Percentiles rank a stretch among this genome's conserved stretches.
phyloP scores from a whole-genome alignment of 2,329 filamentous ascomycete species.

The Dothistroma septosporum region DNA sequence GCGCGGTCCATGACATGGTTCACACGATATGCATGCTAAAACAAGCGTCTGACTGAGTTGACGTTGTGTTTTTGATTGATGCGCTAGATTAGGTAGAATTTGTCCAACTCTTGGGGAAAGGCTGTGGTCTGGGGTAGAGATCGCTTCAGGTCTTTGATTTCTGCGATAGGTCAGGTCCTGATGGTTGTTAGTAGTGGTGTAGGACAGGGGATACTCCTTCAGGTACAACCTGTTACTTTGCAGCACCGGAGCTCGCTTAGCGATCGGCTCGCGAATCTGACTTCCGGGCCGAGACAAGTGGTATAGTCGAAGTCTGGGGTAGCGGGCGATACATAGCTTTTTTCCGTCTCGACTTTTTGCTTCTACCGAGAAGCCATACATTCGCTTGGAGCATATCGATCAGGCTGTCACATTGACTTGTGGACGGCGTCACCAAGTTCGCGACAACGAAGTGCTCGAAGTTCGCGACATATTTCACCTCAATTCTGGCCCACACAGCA shows the following conservation, averaged over 20 bases:
- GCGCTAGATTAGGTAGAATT: background rate
- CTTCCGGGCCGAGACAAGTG: background rate
- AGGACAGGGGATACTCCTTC: background rate
- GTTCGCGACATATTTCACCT: background rate
- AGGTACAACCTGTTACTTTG: background rate
- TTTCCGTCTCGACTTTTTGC: background rate
- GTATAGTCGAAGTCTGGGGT: background rate
- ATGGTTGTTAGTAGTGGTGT: background rate
- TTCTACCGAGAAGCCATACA: background rate
- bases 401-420: conserved; percentile 1
- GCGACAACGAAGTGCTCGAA: conserved; percentile 3
- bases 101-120: background rate
- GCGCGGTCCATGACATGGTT: conserved; percentile 12
- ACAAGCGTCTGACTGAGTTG: background rate
- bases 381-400: background rate
- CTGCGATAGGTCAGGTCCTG: background rate
- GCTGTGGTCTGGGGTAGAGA: background rate
- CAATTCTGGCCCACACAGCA: background rate
- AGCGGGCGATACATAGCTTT: background rate
- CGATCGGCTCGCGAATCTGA: background rate
- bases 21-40: background rate
- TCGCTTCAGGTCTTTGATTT: background rate
- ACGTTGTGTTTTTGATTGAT: background rate
- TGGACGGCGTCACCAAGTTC: background rate
- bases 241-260: background rate